phyloP scores from a whole-genome alignment of 2,329 filamentous ascomycete species.

The Macrophomina pseudophaseolina region DNA sequence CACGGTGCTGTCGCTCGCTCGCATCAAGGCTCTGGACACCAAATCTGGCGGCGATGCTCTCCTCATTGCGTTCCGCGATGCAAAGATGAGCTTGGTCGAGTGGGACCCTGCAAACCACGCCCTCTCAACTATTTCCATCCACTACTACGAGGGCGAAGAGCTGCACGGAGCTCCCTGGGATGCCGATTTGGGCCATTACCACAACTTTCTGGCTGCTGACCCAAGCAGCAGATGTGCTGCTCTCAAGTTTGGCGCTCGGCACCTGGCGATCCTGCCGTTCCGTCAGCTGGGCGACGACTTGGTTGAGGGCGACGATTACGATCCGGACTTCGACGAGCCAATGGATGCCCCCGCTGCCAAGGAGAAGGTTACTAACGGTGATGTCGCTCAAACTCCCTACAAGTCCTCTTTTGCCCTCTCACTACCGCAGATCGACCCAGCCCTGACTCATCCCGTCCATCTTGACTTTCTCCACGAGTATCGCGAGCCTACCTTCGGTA shows the following conservation, averaged over 20 bases:
- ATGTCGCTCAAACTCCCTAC: conserved; percentile 69
- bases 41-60: conserved; percentile 84
- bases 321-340: conserved; percentile 74
- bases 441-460: conserved; percentile 85
- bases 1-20: conserved; percentile 80
- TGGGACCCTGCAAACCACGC: conserved; percentile 84
- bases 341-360: conserved; percentile 36
- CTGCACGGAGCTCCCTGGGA: conserved; percentile 82
- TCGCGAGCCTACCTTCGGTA: conserved; percentile 94
- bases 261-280: conserved; percentile 92
- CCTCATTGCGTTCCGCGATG: conserved; percentile 83
- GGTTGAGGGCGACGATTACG: conserved; percentile 84
- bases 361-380: conserved; percentile 39
- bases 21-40: conserved; percentile 73
- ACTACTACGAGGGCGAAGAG: conserved; percentile 97
- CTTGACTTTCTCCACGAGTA: conserved; percentile 96
- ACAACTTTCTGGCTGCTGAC: conserved; percentile 84
- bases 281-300: conserved; percentile 84
- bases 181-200: conserved; percentile 73
- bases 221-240: conserved; percentile 92
- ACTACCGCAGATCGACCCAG: conserved; percentile 84
- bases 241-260: conserved; percentile 87
- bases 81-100: conserved; percentile 89
- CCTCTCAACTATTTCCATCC: conserved; percentile 89
- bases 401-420: conserved; percentile 91